Conservation (phyloP, 2,329 filamentous ascomycete species). For the Xylariaceae sp. region DNA sequence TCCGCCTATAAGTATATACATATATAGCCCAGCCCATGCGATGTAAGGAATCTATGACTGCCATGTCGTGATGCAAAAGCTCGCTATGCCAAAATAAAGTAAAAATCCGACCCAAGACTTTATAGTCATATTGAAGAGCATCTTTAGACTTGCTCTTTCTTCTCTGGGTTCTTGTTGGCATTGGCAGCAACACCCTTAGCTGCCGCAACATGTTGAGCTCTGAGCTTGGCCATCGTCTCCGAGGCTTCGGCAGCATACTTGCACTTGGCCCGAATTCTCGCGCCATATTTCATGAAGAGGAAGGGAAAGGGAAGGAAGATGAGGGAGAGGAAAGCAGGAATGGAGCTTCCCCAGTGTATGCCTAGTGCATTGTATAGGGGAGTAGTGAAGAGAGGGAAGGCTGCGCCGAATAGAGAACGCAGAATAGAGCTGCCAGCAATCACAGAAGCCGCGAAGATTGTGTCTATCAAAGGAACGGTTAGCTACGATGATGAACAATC, state of each 20-base stretch:
- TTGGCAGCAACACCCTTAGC: conserved; percentile 10
- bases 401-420: conserved; percentile 65
- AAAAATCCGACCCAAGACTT: too few relatives aligned
- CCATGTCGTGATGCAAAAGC: too few relatives aligned
- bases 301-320: conserved; percentile 77
- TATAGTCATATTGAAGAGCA: conserved; percentile 6
- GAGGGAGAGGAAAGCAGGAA: conserved; percentile 77
- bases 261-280: conserved; percentile 67
- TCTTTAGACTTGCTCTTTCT: conserved; percentile 20
- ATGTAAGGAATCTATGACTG: too few relatives aligned
- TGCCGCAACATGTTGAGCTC: conserved; percentile 21
- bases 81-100: too few relatives aligned
- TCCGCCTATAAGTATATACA: too few relatives aligned
- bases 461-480: conserved; percentile 48
- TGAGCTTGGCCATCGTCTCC: conserved; percentile 52
- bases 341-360: conserved; percentile 76
- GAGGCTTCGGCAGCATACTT: conserved; percentile 71
- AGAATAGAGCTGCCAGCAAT: conserved; percentile 67
- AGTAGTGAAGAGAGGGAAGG: conserved; percentile 66
- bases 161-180: conserved; percentile 14
- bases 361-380: conserved; percentile 65
- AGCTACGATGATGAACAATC: background rate
- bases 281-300: conserved; percentile 77
- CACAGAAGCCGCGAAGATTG: conserved; percentile 74
- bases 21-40: too few relatives aligned